Base-by-base conservation (phyloP, 2,329 filamentous ascomycete species). In the Trichophaea hybrida region DNA sequence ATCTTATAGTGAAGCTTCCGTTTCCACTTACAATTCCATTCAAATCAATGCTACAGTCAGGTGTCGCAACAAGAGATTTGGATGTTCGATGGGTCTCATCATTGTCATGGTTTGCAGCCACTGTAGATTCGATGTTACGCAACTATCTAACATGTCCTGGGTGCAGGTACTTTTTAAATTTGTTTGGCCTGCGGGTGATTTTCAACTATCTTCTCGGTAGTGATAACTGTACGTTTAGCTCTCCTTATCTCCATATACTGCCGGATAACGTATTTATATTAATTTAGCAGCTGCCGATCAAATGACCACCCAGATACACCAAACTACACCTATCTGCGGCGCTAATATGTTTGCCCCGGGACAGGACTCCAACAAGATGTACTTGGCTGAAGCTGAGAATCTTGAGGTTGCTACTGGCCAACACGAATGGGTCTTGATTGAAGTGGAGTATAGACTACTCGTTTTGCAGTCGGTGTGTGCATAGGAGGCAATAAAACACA, bases 51-150 rank as follows among this genome's bases (percentile, higher is more conserved):
- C 79, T 98, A 57, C 93, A 98, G 75, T 91, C 91, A 46, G 93
- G 93, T 69, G 91, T 98, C 49, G 89, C 89, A 65, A 98, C 94
- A 32, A 85, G 84, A 69, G 93, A 98, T 72, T 84, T 98, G 75
- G 94, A 98, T 71, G 93, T 95, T 8, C 81, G 91, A 73, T 98
- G 93, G 93, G 95, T 98, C 74, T 96, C 90, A 0, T 95, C 89
- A 73, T 83, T 98, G 73, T 95, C 89, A 61, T 98, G 93, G 90
- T 62, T 53, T 8, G 24, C 24, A 24, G 24, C 24, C 24, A 3
- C 3, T 34, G 13, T 15, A 35, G 12, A 13, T 6, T 50, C 5
- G 5, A 55, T 13, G 32, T 6, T 52, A 13, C 8, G 8, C 31
- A 13, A 8, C n/a, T 24, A 44, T 44, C 40, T 12, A n/a, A 13